Conservation (phyloP, 108 stramenopile species). For the Fragilariopsis cylindrus region DNA sequence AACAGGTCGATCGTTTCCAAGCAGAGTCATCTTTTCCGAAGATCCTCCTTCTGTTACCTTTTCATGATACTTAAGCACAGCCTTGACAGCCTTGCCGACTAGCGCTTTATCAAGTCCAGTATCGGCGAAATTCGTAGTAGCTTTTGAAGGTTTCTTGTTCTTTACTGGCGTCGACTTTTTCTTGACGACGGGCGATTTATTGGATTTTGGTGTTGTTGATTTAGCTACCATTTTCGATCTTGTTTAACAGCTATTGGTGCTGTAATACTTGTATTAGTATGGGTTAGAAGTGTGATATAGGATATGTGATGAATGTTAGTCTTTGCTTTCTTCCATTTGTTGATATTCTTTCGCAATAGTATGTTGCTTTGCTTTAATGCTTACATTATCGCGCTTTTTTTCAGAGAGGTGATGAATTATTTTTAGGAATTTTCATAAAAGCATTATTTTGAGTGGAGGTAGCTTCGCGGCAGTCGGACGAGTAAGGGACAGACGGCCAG, state of each 20-base stretch:
- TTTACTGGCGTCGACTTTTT: neutral
- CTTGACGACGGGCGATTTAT: slow-evolving; percentile 6
- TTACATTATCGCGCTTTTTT: too few species aligned
- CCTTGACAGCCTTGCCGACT: slow-evolving; percentile 56
- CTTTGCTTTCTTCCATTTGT: too few species aligned
- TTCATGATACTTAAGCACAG: slow-evolving; percentile 78
- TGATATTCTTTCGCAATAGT: too few species aligned
- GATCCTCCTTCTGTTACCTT: slow-evolving; percentile 30
- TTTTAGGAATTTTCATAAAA: too few species aligned
- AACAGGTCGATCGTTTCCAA: slow-evolving; percentile 60
- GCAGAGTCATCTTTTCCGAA: slow-evolving; percentile 39
- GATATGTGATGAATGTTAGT: too few species aligned
- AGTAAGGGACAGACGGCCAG: too few species aligned
- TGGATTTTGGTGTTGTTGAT: neutral
- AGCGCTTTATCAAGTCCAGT: slow-evolving; percentile 46
- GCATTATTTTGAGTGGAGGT: too few species aligned
- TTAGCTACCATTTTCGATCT: slow-evolving; percentile 5
- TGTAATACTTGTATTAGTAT: too few species aligned
- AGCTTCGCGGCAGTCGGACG: too few species aligned
- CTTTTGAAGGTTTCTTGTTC: slow-evolving; percentile 11
- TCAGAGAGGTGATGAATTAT: too few species aligned
- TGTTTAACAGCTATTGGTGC: neutral
- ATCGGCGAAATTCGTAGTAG: neutral
- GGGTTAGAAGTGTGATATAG: too few species aligned
- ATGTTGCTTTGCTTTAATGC: too few species aligned